Conservation (phyloP, 257 asterid genomes). For the Ilex aquifolium region DNA sequence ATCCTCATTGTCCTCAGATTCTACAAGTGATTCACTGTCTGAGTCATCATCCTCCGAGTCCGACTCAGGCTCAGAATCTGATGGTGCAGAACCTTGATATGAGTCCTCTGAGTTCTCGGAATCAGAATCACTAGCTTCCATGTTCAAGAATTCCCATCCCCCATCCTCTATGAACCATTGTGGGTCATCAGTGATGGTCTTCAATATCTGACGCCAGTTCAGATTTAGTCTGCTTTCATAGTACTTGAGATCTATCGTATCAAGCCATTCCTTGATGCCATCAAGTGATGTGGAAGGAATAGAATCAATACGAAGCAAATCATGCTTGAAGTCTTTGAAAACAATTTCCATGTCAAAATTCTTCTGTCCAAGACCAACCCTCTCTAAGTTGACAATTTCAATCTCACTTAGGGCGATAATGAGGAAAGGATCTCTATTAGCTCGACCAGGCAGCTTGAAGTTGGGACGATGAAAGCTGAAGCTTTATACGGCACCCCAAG, state of each 20-base stretch:
- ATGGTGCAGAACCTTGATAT: slow-evolving; percentile 62
- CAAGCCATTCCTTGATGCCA: slow-evolving; percentile 75
- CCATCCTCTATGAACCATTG: slow-evolving; percentile 61
- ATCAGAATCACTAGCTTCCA: slow-evolving; percentile 69
- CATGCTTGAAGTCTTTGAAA: slow-evolving; percentile 73
- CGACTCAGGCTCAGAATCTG: slow-evolving; percentile 66
- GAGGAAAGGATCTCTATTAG: slow-evolving; percentile 64
- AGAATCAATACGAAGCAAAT: slow-evolving; percentile 63
- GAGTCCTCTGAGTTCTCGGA: slow-evolving; percentile 55
- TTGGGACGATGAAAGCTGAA: slow-evolving; percentile 62
- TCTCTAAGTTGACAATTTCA: slow-evolving; percentile 67
- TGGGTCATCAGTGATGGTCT: slow-evolving; percentile 61
- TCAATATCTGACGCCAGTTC: slow-evolving; percentile 65
- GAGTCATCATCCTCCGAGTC: slow-evolving; percentile 63
- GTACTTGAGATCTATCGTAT: slow-evolving; percentile 66
- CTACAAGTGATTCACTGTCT: slow-evolving; percentile 62
- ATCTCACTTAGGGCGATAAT: slow-evolving; percentile 57
- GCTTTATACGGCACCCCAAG: slow-evolving; percentile 68
- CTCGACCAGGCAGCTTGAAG: slow-evolving; percentile 71
- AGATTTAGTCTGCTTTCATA: slow-evolving; percentile 81
- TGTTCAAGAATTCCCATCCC: slow-evolving; percentile 80
- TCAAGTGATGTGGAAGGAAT: slow-evolving; percentile 63
- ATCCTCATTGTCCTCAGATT: slow-evolving; percentile 59
- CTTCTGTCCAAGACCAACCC: slow-evolving; percentile 87
- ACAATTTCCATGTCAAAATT: slow-evolving; percentile 74